Evolutionary conservation across 148 eudicot species (phyloP), one percentile per base, ranked within the genome.

Genomic region (Rhododendron ovatum): DNA sequence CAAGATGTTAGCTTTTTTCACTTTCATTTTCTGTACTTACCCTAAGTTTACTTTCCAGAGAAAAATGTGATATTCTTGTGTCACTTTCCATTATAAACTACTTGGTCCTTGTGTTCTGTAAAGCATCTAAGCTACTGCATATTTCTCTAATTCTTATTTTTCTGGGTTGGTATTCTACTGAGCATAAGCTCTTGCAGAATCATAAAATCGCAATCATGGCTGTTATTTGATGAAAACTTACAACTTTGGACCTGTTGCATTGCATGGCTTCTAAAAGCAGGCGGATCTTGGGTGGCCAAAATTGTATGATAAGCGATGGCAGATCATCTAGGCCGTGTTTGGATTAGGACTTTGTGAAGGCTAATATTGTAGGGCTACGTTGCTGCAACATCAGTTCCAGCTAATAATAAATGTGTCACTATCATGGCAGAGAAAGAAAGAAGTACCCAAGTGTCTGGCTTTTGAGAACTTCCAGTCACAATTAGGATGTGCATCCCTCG

Each of bases 401-500:
- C 35, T 37, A 26, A 59, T 77, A 9, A 37, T 53, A 55, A 39
- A 59, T 8, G 28, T 48, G 22, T 63, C 83, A 81, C 43, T 81
- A 1, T 55, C 24, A 55, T 71, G 84, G 80, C 92, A 94, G 98
- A 9, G 50, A 47, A 3, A 90, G 61, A 91, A 89, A 85, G 91
- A 93, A 86, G 88, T 79, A 55, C 69, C 81, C 63, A 85, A 83
- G 41, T 85, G 92, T 78, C 48, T 86, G 63, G 81, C 86, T 82
- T 91, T 87, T 65, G 95, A 88, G 7, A 89, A 84, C 87, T 69
- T 90, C 69, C 88, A 89, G 75, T 78, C 45, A 65, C 90, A 91
- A 83, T 80, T 86, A 35, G 90, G 88, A 80, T 67, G 88, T 30
- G 28, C 69, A n/a, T 93, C 83, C 82, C 95, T 85, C 93, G 51